These are phyloP conservation scores for Cucurbita moschata DNA, from an alignment of 306 rosid genomes.

Conservation along the genomic window DNA sequence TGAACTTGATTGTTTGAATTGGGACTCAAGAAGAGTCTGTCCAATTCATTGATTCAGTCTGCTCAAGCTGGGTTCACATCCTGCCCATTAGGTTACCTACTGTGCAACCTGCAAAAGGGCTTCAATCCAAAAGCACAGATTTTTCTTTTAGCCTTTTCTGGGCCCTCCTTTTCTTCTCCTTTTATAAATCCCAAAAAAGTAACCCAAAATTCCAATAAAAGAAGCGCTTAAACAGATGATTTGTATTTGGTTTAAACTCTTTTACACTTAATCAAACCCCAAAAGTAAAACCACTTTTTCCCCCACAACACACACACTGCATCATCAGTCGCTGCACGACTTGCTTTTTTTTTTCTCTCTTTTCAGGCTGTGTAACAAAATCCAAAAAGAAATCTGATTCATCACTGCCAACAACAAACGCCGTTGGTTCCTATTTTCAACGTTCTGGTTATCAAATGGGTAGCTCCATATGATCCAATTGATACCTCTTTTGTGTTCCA, in stretches of 20 bases:
- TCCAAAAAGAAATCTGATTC: background rate
- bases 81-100: background rate
- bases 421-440: too few relatives aligned
- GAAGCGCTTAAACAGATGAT: background rate
- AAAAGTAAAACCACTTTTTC: background rate
- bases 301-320: background rate
- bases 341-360: background rate
- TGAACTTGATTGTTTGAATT: background rate
- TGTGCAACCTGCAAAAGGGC: conserved; percentile 2
- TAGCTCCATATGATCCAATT: background rate
- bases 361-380: conserved; percentile 1
- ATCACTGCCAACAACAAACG: too few relatives aligned
- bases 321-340: background rate
- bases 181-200: background rate
- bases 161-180: background rate
- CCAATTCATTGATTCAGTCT: background rate
- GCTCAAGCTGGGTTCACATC: background rate
- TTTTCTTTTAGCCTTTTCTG: background rate
- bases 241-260: background rate
- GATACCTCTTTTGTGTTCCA: background rate
- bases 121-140: conserved; percentile 1
- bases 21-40: background rate
- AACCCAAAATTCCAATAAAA: background rate
- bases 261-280: background rate
- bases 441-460: background rate